phyloP scores from a whole-genome alignment of 2,329 filamentous ascomycete genomes.

The Leptographium lundbergii region DNA sequence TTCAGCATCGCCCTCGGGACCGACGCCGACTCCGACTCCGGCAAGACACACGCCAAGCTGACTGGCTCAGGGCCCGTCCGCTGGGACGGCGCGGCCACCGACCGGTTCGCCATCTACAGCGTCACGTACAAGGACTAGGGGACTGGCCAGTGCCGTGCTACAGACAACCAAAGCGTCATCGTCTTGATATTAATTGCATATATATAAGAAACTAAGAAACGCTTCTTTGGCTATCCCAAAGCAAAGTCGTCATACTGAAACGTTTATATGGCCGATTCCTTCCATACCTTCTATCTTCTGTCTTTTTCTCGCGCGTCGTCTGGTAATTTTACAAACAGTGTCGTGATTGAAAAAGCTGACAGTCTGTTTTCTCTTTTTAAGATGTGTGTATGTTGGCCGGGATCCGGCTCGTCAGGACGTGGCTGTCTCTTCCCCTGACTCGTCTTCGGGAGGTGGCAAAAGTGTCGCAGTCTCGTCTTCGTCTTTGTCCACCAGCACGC shows the following conservation, averaged over 20 bases:
- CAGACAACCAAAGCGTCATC: too few relatives aligned
- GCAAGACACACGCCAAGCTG: neutral
- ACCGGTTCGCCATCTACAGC: slow-evolving; percentile 1
- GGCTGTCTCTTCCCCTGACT: neutral
- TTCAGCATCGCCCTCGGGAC: slow-evolving; percentile 1
- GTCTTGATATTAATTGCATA: too few relatives aligned
- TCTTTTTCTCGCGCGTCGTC: too few relatives aligned
- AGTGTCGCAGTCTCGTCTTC: neutral
- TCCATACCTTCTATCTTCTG: too few relatives aligned
- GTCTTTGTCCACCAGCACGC: slow-evolving; percentile 17
- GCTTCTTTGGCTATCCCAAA: neutral
- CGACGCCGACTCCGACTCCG: too few relatives aligned
- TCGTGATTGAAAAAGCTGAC: too few relatives aligned
- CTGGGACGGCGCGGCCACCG: neutral
- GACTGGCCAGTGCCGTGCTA: neutral
- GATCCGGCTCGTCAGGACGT: neutral
- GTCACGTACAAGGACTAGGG: slow-evolving; percentile 1
- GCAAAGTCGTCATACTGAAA: too few relatives aligned
- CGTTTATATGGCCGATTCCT: too few relatives aligned
- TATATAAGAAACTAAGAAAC: neutral
- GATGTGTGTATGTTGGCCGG: neutral
- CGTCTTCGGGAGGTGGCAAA: neutral
- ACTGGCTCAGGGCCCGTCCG: neutral
- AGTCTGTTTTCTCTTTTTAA: too few relatives aligned
- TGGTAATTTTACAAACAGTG: too few relatives aligned